Conservation (phyloP, 495 filamentous ascomycete genomes). For the Penicillium soppii region DNA sequence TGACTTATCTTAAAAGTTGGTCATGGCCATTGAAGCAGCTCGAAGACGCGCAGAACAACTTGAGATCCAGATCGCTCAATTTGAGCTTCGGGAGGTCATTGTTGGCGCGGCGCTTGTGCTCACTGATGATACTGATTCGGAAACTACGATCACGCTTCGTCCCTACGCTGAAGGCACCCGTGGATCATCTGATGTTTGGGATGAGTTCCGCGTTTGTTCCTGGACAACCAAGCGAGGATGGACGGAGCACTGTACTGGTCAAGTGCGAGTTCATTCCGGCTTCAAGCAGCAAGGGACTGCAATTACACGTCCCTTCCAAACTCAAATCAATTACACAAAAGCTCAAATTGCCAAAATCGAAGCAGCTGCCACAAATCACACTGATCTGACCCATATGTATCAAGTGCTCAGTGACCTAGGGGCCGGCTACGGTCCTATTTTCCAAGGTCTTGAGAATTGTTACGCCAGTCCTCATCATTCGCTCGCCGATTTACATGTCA, state of each 20-base stretch:
- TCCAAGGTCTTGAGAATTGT: constrained; percentile 25
- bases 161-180: constrained; percentile 38
- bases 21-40: constrained; percentile 53
- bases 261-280: constrained; percentile 15
- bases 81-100: constrained; percentile 40
- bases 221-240: constrained; percentile 30
- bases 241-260: constrained; percentile 38
- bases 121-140: constrained; percentile 37
- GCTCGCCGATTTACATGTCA: constrained; percentile 22
- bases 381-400: constrained; percentile 21
- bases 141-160: constrained; percentile 40
- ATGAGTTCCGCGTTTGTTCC: constrained; percentile 37
- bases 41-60: constrained; percentile 16
- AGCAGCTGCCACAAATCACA: constrained; percentile 15
- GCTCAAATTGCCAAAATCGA: constrained; percentile 10
- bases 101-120: constrained; percentile 42
- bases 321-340: constrained; percentile 13
- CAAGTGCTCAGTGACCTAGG: constrained; percentile 24
- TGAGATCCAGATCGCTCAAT: constrained; percentile 16
- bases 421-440: constrained; percentile 20
- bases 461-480: constrained; percentile 17
- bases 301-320: constrained; percentile 11
- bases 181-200: constrained; percentile 36
- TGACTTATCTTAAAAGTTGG: constrained; percentile 19
- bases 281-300: constrained; percentile 14